Percentiles rank a stretch among this genome's conserved stretches.
Conservation (phyloP, 192 early-diverging fungal species). For the Backusella tuberculispora region DNA sequence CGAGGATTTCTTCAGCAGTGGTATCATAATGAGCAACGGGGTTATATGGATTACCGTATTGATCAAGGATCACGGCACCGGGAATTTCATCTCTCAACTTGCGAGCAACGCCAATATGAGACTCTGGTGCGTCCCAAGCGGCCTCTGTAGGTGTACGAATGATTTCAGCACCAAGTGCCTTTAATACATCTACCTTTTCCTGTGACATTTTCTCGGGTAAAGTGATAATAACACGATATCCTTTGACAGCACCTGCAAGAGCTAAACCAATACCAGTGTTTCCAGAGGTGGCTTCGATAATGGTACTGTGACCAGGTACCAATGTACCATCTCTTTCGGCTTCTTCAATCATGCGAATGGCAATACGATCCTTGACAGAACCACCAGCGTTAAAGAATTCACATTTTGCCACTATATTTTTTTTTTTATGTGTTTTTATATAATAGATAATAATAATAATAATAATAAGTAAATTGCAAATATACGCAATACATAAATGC, state of each 20-base stretch:
- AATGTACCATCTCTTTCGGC: constrained; percentile 91
- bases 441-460: background rate
- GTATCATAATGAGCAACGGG: constrained; percentile 97
- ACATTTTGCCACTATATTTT: constrained; percentile 83
- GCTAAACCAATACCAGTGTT: constrained; percentile 99
- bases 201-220: constrained; percentile 99
- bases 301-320: constrained; percentile 85
- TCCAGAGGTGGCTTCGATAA: constrained; percentile 99
- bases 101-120: constrained; percentile 97
- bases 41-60: constrained; percentile 97
- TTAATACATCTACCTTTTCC: constrained; percentile 99
- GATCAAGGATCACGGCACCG: constrained; percentile 95
- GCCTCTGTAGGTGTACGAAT: constrained; percentile 99
- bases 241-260: constrained; percentile 95
- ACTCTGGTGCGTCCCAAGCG: constrained; percentile 98
- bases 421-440: background rate
- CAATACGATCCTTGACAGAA: constrained; percentile 98
- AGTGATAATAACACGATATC: constrained; percentile 97
- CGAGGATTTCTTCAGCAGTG: constrained; percentile 85
- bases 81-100: constrained; percentile 94
- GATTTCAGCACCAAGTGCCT: constrained; percentile 98
- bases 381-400: constrained; percentile 99
- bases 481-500: no score
- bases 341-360: constrained; percentile 93
- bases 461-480: no score